Percentiles rank a stretch among this genome's conserved stretches.
These are phyloP conservation scores for Agaricus bisporus DNA, from an alignment of 768 basidiomycete species.

Conservation along the genomic window DNA sequence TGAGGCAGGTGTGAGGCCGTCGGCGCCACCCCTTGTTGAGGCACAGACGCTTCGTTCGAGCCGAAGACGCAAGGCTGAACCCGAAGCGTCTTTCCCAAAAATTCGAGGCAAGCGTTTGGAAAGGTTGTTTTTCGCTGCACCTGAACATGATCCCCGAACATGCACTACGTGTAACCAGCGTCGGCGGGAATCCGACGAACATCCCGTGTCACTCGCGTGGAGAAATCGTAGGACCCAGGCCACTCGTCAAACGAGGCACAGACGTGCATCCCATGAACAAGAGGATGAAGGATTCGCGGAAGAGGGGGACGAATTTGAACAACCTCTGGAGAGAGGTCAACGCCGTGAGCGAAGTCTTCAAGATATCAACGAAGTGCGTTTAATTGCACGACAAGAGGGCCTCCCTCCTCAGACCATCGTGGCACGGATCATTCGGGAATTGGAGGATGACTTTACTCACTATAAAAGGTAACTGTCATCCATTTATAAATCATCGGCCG, in stretches of 20 bases:
- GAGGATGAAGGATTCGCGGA: slow-evolving; percentile 43
- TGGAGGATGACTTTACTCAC: slow-evolving; percentile 93
- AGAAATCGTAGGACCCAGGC: background rate
- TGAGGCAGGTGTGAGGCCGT: background rate
- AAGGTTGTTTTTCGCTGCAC: slow-evolving; percentile 73
- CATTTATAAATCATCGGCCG: background rate
- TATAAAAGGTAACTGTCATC: slow-evolving; percentile 73
- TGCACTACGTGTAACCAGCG: slow-evolving; percentile 62
- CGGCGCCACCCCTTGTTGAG: background rate
- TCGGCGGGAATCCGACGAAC: slow-evolving; percentile 15
- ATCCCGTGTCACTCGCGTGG: slow-evolving; percentile 11
- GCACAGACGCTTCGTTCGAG: slow-evolving; percentile 3
- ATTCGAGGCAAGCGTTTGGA: slow-evolving; percentile 78
- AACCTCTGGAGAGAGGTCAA: slow-evolving; percentile 23
- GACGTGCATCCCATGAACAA: slow-evolving; percentile 9
- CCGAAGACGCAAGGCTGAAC: slow-evolving; percentile 12
- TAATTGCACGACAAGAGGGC: slow-evolving; percentile 27
- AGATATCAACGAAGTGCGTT: slow-evolving; percentile 24
- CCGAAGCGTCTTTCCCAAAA: slow-evolving; percentile 67
- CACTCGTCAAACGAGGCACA: background rate
- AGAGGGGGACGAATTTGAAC: slow-evolving; percentile 34
- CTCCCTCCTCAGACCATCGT: slow-evolving; percentile 87
- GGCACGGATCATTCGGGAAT: slow-evolving; percentile 72
- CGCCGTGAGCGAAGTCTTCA: slow-evolving; percentile 23
- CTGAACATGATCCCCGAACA: slow-evolving; percentile 66